Evolutionary conservation across 2,329 filamentous ascomycete species (phyloP).

Genomic region (Penicillium sp.): DNA sequence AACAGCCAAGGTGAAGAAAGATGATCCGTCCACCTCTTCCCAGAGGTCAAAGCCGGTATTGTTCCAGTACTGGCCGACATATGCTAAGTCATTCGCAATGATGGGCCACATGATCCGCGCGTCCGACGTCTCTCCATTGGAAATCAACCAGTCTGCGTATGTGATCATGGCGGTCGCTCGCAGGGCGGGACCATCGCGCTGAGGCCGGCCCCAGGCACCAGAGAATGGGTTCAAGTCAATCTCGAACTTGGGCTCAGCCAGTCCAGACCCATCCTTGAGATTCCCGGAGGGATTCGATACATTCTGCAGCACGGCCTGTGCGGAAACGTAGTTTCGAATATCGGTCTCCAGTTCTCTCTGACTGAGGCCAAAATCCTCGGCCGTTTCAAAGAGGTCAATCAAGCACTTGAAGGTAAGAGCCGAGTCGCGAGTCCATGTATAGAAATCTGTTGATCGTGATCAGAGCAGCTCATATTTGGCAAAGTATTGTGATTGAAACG

Average conservation of each 20-base stretch:
- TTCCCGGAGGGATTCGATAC: slow-evolving; percentile 52
- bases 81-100: slow-evolving; percentile 71
- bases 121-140: slow-evolving; percentile 56
- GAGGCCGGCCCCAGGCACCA: slow-evolving; percentile 70
- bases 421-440: slow-evolving; percentile 74
- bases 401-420: slow-evolving; percentile 69
- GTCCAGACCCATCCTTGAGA: slow-evolving; percentile 46
- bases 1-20: slow-evolving; percentile 72
- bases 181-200: slow-evolving; percentile 74
- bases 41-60: slow-evolving; percentile 69
- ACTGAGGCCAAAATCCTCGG: background rate
- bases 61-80: slow-evolving; percentile 57
- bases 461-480: background rate
- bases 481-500: slow-evolving; percentile 19
- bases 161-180: slow-evolving; percentile 70
- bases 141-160: slow-evolving; percentile 72
- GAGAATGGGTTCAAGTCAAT: slow-evolving; percentile 64
- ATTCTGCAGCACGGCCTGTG: background rate
- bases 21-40: slow-evolving; percentile 75
- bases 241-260: slow-evolving; percentile 73
- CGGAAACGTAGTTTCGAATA: background rate
- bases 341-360: background rate
- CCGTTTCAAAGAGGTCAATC: slow-evolving; percentile 60
- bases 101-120: slow-evolving; percentile 66
- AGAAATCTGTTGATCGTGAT: slow-evolving; percentile 61